Conservation (phyloP, 2,329 filamentous ascomycete genomes). For the Diplodia seriata region DNA sequence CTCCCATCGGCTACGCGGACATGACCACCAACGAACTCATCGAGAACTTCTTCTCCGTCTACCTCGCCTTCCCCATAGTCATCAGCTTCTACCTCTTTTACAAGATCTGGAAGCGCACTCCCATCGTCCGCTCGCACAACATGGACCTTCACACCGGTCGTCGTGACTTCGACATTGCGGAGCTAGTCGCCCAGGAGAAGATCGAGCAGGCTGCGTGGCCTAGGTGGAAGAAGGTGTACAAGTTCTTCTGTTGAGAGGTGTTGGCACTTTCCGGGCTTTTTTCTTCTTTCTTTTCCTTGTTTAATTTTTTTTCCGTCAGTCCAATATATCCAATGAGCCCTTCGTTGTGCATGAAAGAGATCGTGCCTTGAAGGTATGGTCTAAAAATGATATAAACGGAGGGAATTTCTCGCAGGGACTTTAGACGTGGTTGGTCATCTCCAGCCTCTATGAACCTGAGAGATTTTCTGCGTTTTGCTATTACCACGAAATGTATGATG, state of each 20-base stretch:
- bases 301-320: conserved; percentile 3
- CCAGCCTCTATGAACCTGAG: neutral
- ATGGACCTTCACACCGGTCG: conserved; percentile 90
- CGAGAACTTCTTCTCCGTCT: conserved; percentile 75
- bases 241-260: conserved; percentile 52
- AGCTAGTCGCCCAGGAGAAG: conserved; percentile 78
- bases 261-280: neutral
- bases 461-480: neutral
- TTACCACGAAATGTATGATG: neutral
- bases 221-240: conserved; percentile 57
- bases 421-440: neutral
- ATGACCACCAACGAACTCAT: conserved; percentile 50
- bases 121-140: conserved; percentile 69
- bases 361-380: neutral
- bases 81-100: conserved; percentile 72
- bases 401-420: neutral
- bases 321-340: conserved; percentile 13
- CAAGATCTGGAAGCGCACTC: conserved; percentile 74
- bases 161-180: conserved; percentile 80
- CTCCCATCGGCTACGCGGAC: conserved; percentile 42
- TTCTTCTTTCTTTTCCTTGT: conserved; percentile 1
- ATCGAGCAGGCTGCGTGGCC: conserved; percentile 69
- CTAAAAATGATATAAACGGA: neutral
- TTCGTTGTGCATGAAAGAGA: conserved; percentile 15
- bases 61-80: conserved; percentile 78